Evolutionary conservation across 225 moss, liverwort and hornwort genomes (phyloP).

Genomic region (Asterella californica): DNA sequence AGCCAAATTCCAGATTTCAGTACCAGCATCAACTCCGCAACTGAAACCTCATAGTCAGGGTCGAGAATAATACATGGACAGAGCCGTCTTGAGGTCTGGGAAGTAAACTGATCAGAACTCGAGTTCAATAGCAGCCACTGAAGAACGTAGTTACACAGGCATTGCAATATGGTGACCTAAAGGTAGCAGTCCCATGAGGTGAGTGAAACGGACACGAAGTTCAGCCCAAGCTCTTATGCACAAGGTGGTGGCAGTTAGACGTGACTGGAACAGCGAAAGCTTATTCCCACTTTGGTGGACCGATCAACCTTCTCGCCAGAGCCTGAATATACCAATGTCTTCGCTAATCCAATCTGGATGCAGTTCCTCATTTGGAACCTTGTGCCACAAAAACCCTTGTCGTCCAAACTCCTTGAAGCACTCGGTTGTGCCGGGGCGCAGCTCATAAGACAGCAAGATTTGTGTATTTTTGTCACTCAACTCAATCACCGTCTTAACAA

Average conservation of each 20-base stretch:
- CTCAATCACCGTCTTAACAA: constrained; percentile 33
- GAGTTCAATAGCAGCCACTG: neutral
- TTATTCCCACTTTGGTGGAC: neutral
- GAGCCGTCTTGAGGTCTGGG: neutral
- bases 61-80: no score
- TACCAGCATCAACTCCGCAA: no score
- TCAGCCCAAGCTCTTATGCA: neutral
- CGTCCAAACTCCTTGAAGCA: constrained; percentile 34
- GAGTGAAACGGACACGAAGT: neutral
- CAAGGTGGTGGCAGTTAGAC: neutral
- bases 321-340: constrained; percentile 42
- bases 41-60: no score
- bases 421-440: constrained; percentile 37
- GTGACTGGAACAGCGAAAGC: neutral
- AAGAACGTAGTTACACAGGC: neutral
- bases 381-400: constrained; percentile 33
- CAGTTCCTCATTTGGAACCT: constrained; percentile 29
- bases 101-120: neutral
- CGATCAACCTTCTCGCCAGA: constrained; percentile 25
- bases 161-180: neutral
- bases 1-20: no score
- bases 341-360: constrained; percentile 44
- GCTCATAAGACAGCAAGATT: constrained; percentile 38
- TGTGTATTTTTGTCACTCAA: constrained; percentile 31
- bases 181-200: neutral